Base-by-base conservation (phyloP, 139 green algal species). In the Bryopsis sp. region DNA sequence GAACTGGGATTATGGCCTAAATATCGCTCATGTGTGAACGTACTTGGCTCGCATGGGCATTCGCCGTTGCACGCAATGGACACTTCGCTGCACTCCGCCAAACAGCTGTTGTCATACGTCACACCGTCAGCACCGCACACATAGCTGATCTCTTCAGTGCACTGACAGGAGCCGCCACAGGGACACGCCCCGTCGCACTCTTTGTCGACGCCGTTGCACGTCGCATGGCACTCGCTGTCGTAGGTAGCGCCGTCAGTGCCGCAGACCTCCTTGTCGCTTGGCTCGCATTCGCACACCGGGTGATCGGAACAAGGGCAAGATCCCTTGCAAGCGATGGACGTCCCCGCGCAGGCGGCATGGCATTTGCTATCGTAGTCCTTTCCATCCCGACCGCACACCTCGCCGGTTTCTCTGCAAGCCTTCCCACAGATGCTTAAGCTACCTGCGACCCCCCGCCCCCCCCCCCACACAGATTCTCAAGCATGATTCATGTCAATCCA, bases 31-130 rank as follows among this genome's bases (percentile, higher is more conserved):
- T n/a, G n/a, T n/a, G n/a, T n/a, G n/a, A n/a, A 15, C 15, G 43
- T 26, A 50, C 15, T 11, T 50, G 66, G 38, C 37, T 38, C 32
- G 26, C 62, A 69, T 38, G 62, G 62, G 54, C 62, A 69, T 33
- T 31, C 22, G 11, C 62, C 62, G 19, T 69, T 54, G n/a, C 62
- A 69, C 26, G 8, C 15, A 8, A 69, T 35, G 8, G 48, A 35
- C 22, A 69, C 62, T 7, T 36, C 62, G 35, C 3, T 22, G 62
- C 62, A 69, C 19, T 69, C 29, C 3, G 62, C 75, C 2, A 39
- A 60, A 43, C 74, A 80, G 6, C 22, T n/a, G 58, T 77, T 80
- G 46, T 33, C 59, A 70, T 80, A 83, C 31, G 36, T 72, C 33
- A 76, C 68, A 28, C 71, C 54, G 35, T 80, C 38, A 28, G 43